phyloP scores from a whole-genome alignment of 179 eudicot genomes.

The Silene vulgaris region DNA sequence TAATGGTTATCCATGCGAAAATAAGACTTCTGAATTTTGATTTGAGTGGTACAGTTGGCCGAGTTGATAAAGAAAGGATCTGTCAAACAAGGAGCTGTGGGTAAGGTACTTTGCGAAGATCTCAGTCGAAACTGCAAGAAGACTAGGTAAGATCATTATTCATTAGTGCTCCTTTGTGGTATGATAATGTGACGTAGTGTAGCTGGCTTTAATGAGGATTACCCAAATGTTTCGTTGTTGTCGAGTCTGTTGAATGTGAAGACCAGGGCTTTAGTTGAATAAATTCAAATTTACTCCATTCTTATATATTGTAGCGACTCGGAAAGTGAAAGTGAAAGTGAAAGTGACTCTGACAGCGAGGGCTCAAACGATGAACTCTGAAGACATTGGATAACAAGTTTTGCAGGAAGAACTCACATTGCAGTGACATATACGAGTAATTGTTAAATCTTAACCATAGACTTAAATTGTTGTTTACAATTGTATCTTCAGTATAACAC shows the following conservation, averaged over 20 bases:
- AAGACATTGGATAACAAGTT: constrained; percentile 15
- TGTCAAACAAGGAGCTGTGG: constrained; percentile 65
- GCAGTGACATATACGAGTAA: not conserved
- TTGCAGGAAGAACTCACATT: constrained; percentile 8
- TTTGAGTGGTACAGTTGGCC: constrained; percentile 49
- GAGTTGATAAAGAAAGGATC: constrained; percentile 73
- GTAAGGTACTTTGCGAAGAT: constrained; percentile 72
- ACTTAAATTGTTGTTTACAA: not conserved
- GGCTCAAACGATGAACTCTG: constrained; percentile 45
- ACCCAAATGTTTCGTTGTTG: not conserved
- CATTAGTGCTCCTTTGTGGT: not conserved
- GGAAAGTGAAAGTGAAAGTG: constrained; percentile 17
- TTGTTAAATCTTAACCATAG: constrained; percentile 8
- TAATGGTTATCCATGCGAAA: constrained; percentile 9
- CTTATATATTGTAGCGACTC: constrained; percentile 32
- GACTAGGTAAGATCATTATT: constrained; percentile 42
- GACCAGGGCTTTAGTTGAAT: not conserved
- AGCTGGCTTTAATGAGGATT: constrained; percentile 40
- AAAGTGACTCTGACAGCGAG: constrained; percentile 31
- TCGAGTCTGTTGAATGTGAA: not conserved
- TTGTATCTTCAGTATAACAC: not conserved
- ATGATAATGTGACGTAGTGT: constrained; percentile 20
- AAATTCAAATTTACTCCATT: not conserved
- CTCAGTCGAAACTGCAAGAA: constrained; percentile 65
- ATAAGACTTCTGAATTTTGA: constrained; percentile 1